phyloP scores from a whole-genome alignment of 495 filamentous ascomycete species.

The Elasticomyces elasticus region DNA sequence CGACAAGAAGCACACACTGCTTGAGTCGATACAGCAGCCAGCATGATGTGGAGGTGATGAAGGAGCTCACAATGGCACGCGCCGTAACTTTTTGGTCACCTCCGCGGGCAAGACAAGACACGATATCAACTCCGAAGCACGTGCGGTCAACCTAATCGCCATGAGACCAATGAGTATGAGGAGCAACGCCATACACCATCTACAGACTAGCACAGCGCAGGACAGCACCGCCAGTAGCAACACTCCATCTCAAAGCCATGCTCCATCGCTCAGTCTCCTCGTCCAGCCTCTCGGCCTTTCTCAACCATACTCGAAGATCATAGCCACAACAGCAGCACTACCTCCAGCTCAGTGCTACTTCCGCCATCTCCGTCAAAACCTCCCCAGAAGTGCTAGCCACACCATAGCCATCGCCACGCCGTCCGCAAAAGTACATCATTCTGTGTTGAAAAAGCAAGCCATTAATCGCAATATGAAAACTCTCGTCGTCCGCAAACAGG shows the following conservation, averaged over 20 bases:
- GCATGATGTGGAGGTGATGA: background rate
- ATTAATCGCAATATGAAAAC: background rate
- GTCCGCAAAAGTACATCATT: background rate
- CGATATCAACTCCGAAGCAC: too few relatives aligned
- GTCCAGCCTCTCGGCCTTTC: background rate
- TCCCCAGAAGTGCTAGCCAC: slow-evolving; percentile 3
- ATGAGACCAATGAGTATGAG: too few relatives aligned
- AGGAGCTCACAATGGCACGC: background rate
- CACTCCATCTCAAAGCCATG: background rate
- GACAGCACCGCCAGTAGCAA: background rate
- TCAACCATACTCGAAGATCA: background rate
- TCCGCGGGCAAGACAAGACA: too few relatives aligned
- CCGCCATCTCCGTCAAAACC: background rate
- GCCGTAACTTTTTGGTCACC: background rate
- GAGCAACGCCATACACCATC: too few relatives aligned
- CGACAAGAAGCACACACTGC: slow-evolving; percentile 16
- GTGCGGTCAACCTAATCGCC: too few relatives aligned
- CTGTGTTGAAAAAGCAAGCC: slow-evolving; percentile 1
- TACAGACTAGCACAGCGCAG: background rate
- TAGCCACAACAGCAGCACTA: too few relatives aligned
- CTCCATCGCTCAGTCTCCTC: background rate
- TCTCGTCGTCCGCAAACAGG: too few relatives aligned
- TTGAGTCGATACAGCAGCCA: background rate
- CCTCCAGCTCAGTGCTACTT: background rate
- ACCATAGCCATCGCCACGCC: background rate